Percentiles rank a stretch among this genome's conserved stretches.
Evolutionary conservation across 495 filamentous ascomycete genomes (phyloP).

Genomic region (Wilcoxina mikolae): DNA sequence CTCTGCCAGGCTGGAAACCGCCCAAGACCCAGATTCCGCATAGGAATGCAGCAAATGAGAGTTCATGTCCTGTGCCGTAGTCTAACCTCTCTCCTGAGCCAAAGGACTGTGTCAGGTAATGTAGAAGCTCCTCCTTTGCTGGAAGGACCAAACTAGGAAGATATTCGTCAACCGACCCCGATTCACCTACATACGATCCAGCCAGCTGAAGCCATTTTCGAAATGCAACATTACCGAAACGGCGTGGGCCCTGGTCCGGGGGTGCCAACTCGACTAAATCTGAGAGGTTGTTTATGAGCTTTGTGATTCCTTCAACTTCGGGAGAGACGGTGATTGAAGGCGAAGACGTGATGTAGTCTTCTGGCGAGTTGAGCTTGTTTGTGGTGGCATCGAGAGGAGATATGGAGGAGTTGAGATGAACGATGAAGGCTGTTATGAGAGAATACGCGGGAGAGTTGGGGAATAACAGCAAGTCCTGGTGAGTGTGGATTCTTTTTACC

Average conservation of each 20-base stretch:
- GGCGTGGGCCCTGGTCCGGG: conserved; percentile 65
- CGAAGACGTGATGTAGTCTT: conserved; percentile 28
- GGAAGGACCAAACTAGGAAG: conserved; percentile 29
- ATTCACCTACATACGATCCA: conserved; percentile 16
- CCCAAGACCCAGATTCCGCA: conserved; percentile 81
- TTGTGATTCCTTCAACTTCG: conserved; percentile 31
- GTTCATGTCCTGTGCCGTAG: conserved; percentile 90
- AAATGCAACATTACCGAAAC: conserved; percentile 87
- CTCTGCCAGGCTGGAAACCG: conserved; percentile 44
- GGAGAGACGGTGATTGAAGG: conserved; percentile 14
- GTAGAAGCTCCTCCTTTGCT: conserved; percentile 50
- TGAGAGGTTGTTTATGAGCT: conserved; percentile 49
- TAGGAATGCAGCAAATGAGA: conserved; percentile 86
- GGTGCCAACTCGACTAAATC: conserved; percentile 62
- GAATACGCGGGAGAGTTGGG: conserved; percentile 63
- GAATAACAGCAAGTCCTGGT: conserved; percentile 62
- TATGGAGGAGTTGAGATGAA: conserved; percentile 80
- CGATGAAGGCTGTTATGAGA: conserved; percentile 70
- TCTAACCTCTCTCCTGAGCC: conserved; percentile 80
- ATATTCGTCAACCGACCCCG: conserved; percentile 43
- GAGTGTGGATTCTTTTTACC: conserved; percentile 65
- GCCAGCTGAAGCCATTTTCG: conserved; percentile 63
- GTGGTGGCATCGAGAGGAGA: conserved; percentile 45
- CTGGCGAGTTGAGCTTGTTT: conserved; percentile 34
- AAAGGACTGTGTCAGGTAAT: conserved; percentile 76